Evolutionary conservation across 2,329 filamentous ascomycete species (phyloP), one percentile per base, ranked within the genome.

Genomic region (Ophiosphaerella herpotricha): DNA sequence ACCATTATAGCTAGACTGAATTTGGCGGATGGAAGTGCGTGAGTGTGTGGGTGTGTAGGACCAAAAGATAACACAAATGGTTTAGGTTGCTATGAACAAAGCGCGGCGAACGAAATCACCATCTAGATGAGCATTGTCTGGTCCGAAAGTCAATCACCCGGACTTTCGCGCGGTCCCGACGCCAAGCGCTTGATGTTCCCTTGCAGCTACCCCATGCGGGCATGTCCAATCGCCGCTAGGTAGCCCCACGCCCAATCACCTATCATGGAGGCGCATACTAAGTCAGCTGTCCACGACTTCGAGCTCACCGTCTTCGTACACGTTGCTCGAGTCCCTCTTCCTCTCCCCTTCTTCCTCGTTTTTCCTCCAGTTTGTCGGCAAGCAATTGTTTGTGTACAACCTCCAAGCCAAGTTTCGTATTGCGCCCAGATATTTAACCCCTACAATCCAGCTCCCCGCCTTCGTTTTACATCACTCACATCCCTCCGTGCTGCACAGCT

Each of bases 221-320:
- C 6, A 29, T 29, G 11, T 29, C 54, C 41, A 49, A 36, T 46
- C 33, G 34, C 48, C 47, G 41, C 41, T 40, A 49, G 67, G 69
- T 71, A 70, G 63, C 56, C 55, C 60, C 60, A 58, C 64, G 54
- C 60, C 18, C 55, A 55, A 63, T 63, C 60, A 66, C 56, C 58
- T 50, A 50, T 54, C 58, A 39, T 52, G 48, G 48, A 57, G 52
- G 50, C 44, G 54, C 50, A 52, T 50, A 50, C 48, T 54, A 60
- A 29, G 58, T 59, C 55, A 59, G 48, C 51, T 58, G 58, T 50
- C 45, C 50, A 46, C 43, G 46, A 35, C 48, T 43, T 46, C 37
- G 45, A 58, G 42, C 56, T 57, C 48, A 54, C 48, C 52, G 46
- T 48, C 48, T 54, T 48, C 43, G 50, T 46, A 51, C 47, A 51